These are phyloP conservation scores for Nicotiana otophora DNA, from an alignment of 257 asterid genomes.

Conservation along the genomic window DNA sequence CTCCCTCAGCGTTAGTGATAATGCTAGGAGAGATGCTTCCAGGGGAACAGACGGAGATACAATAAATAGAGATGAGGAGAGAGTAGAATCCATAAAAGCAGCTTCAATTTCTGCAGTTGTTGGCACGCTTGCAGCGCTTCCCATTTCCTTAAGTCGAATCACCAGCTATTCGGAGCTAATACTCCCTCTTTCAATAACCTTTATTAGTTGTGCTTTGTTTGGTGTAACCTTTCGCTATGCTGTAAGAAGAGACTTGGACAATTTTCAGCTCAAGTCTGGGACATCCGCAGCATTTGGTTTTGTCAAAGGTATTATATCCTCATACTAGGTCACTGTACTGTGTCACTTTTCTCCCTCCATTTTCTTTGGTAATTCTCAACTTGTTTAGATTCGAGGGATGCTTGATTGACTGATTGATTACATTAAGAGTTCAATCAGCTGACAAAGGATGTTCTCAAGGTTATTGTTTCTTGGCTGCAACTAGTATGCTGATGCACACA, in stretches of 20 bases:
- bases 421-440: background rate
- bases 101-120: slow-evolving; percentile 62
- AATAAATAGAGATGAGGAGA: slow-evolving; percentile 46
- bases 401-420: background rate
- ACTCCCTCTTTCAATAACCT: slow-evolving; percentile 66
- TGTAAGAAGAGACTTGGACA: slow-evolving; percentile 73
- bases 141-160: slow-evolving; percentile 51
- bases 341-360: background rate
- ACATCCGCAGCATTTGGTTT: slow-evolving; percentile 78
- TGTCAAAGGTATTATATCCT: slow-evolving; percentile 54
- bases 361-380: background rate
- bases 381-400: background rate
- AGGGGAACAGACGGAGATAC: slow-evolving; percentile 15
- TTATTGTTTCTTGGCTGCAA: background rate
- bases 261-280: slow-evolving; percentile 80
- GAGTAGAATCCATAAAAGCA: slow-evolving; percentile 74
- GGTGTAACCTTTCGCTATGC: slow-evolving; percentile 89
- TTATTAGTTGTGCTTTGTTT: slow-evolving; percentile 68
- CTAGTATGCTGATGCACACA: background rate
- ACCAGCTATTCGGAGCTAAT: slow-evolving; percentile 41
- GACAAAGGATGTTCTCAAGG: background rate
- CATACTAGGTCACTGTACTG: background rate
- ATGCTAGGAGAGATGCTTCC: slow-evolving; percentile 9
- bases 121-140: slow-evolving; percentile 75
- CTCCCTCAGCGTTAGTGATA: slow-evolving; percentile 24